Evolutionary conservation across 2,329 filamentous ascomycete species (phyloP), one percentile per base, ranked within the genome.

Genomic region (Drechslera avenae): DNA sequence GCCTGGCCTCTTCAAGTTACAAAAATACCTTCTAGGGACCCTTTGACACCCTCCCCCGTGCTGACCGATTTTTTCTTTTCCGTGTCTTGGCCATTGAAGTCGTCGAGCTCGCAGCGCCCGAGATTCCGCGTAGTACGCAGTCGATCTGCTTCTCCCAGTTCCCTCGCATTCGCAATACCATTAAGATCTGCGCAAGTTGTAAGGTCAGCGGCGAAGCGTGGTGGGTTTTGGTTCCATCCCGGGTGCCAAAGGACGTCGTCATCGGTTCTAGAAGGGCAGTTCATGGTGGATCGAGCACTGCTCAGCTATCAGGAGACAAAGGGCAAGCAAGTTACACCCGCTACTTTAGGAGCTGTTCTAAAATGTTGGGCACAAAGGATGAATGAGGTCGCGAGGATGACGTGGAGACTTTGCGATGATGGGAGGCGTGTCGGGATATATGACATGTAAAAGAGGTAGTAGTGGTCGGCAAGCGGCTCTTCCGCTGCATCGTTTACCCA

Each of bases 161-260:
- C 66, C 46, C 66, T 62, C n/a, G 62, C 59, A 49, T 68, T 67
- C 13, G 62, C 63, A 18, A 67, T 69, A 33, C 66, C 66, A 51
- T 67, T 69, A 26, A 70, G 28, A 43, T 69, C 64, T 43, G 64
- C 55, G 46, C 67, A 63, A 13, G 67, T 70, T 23, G 66, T 70
- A 19, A 68, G 52, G 51, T 69, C 67, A n/a, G 66, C 59, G 17
- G 66, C 64, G 48, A 69, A 66, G 34, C 47, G 54, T 28, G 66
- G 67, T 19, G 67, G 66, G 28, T 56, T 68, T 39, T 70, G 66
- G 30, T 70, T 70, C 64, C 64, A 70, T 46, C 53, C 63, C 4
- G 66, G 66, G 36, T 66, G 58, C 21, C 62, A 51, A 14, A 66
- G 47, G 31, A 63, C 33, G 30, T 66, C 59, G 5, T 68, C 63